Evolutionary conservation across 2,329 filamentous ascomycete genomes (phyloP).

Genomic region (Cladorrhinum sp.): DNA sequence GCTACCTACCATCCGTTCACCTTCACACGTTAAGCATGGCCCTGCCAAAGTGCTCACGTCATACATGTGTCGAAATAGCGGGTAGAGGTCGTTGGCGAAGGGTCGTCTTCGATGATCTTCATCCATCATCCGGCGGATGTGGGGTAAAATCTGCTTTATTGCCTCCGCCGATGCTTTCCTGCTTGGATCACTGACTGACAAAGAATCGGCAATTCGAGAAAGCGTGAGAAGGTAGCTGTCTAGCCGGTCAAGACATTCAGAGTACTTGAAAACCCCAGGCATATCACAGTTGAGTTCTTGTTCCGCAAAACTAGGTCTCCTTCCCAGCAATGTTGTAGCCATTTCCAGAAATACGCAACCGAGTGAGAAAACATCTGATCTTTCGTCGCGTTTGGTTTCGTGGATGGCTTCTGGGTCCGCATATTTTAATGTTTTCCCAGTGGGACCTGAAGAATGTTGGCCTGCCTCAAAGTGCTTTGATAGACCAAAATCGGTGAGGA

Average conservation of each 20-base stretch:
- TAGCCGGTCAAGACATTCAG: slow-evolving; percentile 22
- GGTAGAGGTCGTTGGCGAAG: slow-evolving; percentile 25
- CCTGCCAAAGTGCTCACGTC: slow-evolving; percentile 21
- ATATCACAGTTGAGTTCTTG: slow-evolving; percentile 17
- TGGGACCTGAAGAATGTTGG: slow-evolving; percentile 26
- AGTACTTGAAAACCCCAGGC: slow-evolving; percentile 25
- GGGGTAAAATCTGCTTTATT: slow-evolving; percentile 20
- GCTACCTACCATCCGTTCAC: slow-evolving; percentile 18
- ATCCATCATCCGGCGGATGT: slow-evolving; percentile 28
- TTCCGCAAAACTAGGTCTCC: slow-evolving; percentile 22
- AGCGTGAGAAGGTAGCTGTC: slow-evolving; percentile 21
- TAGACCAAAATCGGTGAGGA: slow-evolving; percentile 29
- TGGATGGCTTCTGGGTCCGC: slow-evolving; percentile 27
- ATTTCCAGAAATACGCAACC: slow-evolving; percentile 33
- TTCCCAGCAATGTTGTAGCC: slow-evolving; percentile 28
- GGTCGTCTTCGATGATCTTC: slow-evolving; percentile 17
- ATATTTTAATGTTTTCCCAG: slow-evolving; percentile 26
- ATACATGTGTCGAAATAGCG: slow-evolving; percentile 25
- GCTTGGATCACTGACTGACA: slow-evolving; percentile 2
- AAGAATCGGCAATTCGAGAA: background rate
- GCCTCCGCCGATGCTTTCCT: slow-evolving; percentile 14
- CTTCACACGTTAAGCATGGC: slow-evolving; percentile 25
- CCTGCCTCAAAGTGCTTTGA: slow-evolving; percentile 29
- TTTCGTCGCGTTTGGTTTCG: slow-evolving; percentile 24
- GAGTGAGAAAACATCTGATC: slow-evolving; percentile 31